Conservation (phyloP, 2,329 filamentous ascomycete genomes). For the Gnomoniopsis smithogilvyi region DNA sequence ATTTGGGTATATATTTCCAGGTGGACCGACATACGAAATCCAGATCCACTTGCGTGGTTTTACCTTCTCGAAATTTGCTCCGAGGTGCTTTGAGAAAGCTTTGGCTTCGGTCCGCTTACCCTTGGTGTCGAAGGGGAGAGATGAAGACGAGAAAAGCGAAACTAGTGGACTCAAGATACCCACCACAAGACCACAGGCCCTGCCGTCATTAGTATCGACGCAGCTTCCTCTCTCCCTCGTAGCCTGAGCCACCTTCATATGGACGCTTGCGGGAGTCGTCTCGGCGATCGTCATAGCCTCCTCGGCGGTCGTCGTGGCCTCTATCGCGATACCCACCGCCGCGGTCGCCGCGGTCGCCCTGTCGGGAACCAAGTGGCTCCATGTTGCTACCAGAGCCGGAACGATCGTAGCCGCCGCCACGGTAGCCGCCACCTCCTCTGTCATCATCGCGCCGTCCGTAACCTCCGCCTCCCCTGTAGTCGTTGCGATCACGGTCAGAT, state of each 20-base stretch:
- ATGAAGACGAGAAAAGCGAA: slow-evolving; percentile 21
- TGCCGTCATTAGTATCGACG: slow-evolving; percentile 56
- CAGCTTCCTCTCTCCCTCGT: slow-evolving; percentile 73
- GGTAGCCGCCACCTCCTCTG: slow-evolving; percentile 28
- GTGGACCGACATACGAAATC: not conserved
- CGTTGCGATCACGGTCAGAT: slow-evolving; percentile 32
- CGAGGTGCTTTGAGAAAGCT: not conserved
- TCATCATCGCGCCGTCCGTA: slow-evolving; percentile 25
- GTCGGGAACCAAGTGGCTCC: slow-evolving; percentile 20
- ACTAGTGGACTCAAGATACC: slow-evolving; percentile 36
- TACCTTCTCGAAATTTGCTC: slow-evolving; percentile 5
- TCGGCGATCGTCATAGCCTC: slow-evolving; percentile 25
- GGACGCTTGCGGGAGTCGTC: slow-evolving; percentile 63
- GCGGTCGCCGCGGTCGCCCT: slow-evolving; percentile 47
- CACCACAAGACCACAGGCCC: slow-evolving; percentile 38
- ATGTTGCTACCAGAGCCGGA: slow-evolving; percentile 53
- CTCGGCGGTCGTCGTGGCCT: slow-evolving; percentile 40
- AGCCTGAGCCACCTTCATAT: slow-evolving; percentile 69
- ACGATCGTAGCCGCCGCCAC: slow-evolving; percentile 37
- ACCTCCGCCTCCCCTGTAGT: slow-evolving; percentile 42
- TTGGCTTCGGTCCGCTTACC: slow-evolving; percentile 24
- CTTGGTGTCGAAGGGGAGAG: slow-evolving; percentile 22
- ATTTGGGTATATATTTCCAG: not conserved
- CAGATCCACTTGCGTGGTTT: not conserved
- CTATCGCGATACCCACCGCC: slow-evolving; percentile 48